Percentiles rank a stretch among this genome's conserved stretches.
These are phyloP conservation scores for Metschnikowia baotianmanensis DNA, from an alignment of 805 yeast genomes.

Conservation along the genomic window DNA sequence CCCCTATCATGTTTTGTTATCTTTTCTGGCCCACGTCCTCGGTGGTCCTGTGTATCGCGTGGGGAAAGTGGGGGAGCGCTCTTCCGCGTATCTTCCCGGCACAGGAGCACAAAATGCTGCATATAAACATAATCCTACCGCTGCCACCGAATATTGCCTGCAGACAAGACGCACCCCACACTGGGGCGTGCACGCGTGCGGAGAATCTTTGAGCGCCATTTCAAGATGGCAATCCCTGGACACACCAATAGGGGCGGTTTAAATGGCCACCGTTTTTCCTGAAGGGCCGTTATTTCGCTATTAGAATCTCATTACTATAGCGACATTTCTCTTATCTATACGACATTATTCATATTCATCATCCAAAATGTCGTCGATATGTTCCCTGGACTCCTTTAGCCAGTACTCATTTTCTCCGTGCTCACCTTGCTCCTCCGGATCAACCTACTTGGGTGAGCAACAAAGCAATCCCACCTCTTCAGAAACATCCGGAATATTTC, in stretches of 20 bases:
- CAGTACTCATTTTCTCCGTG: constrained; percentile 16
- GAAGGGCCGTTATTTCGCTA: not conserved
- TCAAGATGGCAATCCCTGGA: not conserved
- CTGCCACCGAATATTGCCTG: not conserved
- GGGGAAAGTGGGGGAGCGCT: no score
- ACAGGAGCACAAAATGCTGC: no score
- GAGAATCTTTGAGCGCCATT: constrained; percentile 5
- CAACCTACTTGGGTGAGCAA: not conserved
- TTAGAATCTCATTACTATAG: not conserved
- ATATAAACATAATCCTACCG: not conserved
- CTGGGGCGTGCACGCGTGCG: constrained; percentile 8
- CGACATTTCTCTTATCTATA: not conserved
- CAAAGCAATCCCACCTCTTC: no score
- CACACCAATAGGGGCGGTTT: not conserved
- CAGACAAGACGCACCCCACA: constrained; percentile 11
- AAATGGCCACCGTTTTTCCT: no score
- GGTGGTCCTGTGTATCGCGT: no score
- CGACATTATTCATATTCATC: no score
- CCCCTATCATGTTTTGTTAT: no score
- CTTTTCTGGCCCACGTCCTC: no score
- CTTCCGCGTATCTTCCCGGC: no score
- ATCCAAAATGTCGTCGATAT: not conserved
- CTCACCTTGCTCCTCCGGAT: constrained; percentile 15
- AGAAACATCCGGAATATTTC: no score
- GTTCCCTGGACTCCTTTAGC: constrained; percentile 4